Conservation (phyloP, 2,329 filamentous ascomycete genomes). For the Pseudogymnoascus sp. region DNA sequence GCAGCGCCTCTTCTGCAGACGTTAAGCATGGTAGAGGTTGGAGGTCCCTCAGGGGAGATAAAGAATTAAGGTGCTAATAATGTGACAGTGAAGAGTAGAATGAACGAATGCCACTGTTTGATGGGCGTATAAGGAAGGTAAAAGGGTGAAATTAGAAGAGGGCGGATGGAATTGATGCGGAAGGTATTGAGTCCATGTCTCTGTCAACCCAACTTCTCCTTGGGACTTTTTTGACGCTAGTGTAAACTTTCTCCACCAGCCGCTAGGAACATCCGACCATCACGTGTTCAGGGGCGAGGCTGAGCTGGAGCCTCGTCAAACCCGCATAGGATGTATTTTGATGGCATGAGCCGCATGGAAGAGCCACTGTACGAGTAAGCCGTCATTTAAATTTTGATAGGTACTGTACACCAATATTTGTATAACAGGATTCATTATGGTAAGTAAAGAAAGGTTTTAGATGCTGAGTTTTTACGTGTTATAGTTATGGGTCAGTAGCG, state of each 20-base stretch:
- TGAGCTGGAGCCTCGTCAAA: background rate
- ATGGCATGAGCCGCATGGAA: background rate
- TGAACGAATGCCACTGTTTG: conserved; percentile 4
- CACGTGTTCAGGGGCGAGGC: conserved; percentile 4
- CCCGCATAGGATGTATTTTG: background rate
- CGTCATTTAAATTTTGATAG: background rate
- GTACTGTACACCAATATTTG: background rate
- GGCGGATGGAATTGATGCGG: background rate
- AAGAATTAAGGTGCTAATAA: conserved; percentile 3
- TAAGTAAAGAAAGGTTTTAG: background rate
- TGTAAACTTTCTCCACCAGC: conserved; percentile 1
- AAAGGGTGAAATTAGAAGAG: background rate
- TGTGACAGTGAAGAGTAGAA: background rate
- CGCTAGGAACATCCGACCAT: background rate
- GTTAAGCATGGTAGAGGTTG: conserved; percentile 24
- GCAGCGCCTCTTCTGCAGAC: conserved; percentile 27
- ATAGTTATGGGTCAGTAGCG: background rate
- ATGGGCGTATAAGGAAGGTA: background rate
- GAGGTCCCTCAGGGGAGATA: background rate
- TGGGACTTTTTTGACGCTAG: conserved; percentile 10
- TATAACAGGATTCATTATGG: background rate
- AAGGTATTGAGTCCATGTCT: background rate
- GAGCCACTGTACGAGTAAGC: background rate
- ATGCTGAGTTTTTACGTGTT: background rate
- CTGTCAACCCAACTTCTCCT: background rate